A percentile compares a stretch with the other conserved stretches of the same genome.
These are phyloP conservation scores for Phytophthora tubulina DNA, from an alignment of 352 stramenopile genomes.

Conservation along the genomic window DNA sequence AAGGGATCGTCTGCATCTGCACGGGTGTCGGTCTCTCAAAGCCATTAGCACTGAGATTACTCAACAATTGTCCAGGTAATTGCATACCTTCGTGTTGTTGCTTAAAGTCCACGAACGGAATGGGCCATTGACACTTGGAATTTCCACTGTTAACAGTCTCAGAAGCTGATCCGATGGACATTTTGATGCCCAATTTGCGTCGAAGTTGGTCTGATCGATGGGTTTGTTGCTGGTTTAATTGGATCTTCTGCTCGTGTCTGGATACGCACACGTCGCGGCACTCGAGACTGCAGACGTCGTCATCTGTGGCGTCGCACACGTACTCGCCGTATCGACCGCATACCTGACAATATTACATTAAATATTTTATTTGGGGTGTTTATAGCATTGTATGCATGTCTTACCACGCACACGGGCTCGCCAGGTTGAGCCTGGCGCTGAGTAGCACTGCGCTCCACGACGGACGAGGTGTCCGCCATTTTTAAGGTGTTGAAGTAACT, in stretches of 20 bases:
- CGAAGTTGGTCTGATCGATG: conserved; percentile 32
- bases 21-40: conserved; percentile 68
- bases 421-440: conserved; percentile 45
- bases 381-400: background rate
- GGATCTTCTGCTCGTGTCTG: conserved; percentile 14
- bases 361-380: background rate
- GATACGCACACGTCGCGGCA: conserved; percentile 63
- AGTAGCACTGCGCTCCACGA: conserved; percentile 39
- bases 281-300: conserved; percentile 88
- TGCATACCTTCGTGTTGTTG: conserved; percentile 37
- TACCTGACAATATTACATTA: conserved; percentile 39
- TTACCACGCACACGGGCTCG: conserved; percentile 62
- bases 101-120: conserved; percentile 35
- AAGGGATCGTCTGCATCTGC: conserved; percentile 82
- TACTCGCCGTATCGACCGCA: conserved; percentile 83
- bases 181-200: conserved; percentile 46
- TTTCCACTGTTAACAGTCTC: background rate
- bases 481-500: conserved; percentile 12
- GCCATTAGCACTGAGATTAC: conserved; percentile 49
- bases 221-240: conserved; percentile 8
- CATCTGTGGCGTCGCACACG: conserved; percentile 81
- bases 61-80: conserved; percentile 44
- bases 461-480: conserved; percentile 19
- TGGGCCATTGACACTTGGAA: background rate
- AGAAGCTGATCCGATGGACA: conserved; percentile 3